Evolutionary conservation across 164 flowering plant genomes (phyloP), one percentile per base, ranked within the genome.

Genomic region (Protea cynaroides): DNA sequence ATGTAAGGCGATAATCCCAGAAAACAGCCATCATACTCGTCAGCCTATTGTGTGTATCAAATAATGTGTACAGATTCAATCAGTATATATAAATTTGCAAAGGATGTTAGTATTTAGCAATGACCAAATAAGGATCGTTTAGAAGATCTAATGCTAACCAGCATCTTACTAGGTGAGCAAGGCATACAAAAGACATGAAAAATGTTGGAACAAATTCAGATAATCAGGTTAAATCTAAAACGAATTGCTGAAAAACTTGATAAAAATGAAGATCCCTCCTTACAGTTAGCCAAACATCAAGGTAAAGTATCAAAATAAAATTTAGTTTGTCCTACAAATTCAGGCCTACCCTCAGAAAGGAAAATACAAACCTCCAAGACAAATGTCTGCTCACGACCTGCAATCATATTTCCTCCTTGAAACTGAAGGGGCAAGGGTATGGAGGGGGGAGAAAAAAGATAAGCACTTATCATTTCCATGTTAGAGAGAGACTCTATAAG

Each of bases 21-120:
- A 67, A 82, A 82, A 72, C 80, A 77, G 36, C 70, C 62, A 68
- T 81, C 82, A 68, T 79, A 81, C 75, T 81, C 84, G 75, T 81
- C 82, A 51, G 82, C 84, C 84, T 81, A 66, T 38, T 18, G 22
- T 14, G 22, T 29, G 73, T 18, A 21, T 3, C 38, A 47, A 64
- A 12, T 19, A 46, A 24, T 19, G 24, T 52, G 12, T 43, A 47
- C 22, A 47, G 24, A 23, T 51, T 62, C 25, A 56, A 43, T 57
- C 57, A 57, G 59, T 65, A 14, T 51, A 10, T 40, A 11, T 11
- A 49, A 12, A 49, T 49, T 18, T 49, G 6, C 19, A 13, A 49
- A 12, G 52, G 17, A 49, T 49, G 8, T 40, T 40, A 40, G 9
- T 10, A 40, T 8, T 40, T 29, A 29, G 34, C 46, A 40, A 40